These are phyloP conservation scores for Rubia tinctorum DNA, from an alignment of 305 asterid species.

Conservation along the genomic window DNA sequence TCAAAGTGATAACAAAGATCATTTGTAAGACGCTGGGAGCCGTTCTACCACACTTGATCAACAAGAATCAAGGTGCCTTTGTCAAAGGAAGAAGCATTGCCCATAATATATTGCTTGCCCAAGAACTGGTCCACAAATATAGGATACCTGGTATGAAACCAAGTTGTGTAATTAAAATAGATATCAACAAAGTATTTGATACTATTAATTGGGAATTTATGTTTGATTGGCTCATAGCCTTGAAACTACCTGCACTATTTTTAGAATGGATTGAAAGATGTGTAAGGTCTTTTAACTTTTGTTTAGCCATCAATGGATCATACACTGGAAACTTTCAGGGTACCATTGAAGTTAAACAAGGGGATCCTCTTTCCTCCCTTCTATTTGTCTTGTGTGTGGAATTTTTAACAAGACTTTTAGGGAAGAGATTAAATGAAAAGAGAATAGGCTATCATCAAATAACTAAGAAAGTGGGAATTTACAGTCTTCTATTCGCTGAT, in stretches of 20 bases:
- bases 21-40: too few relatives aligned
- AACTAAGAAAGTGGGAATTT: not conserved
- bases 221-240: not conserved
- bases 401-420: not conserved
- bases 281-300: not conserved
- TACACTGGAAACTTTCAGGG: not conserved
- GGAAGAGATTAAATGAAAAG: too few relatives aligned
- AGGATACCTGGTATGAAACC: too few relatives aligned
- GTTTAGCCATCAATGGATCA: not conserved
- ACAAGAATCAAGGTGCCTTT: not conserved
- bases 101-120: too few relatives aligned
- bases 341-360: not conserved
- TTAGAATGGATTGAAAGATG: not conserved
- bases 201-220: not conserved
- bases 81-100: not conserved
- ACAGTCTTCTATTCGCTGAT: not conserved
- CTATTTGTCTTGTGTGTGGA: not conserved
- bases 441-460: not conserved
- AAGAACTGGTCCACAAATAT: too few relatives aligned
- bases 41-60: not conserved
- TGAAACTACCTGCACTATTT: not conserved
- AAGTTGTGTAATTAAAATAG: not conserved
- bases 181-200: not conserved
- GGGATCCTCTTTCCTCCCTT: not conserved
- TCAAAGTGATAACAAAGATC: too few relatives aligned